These are phyloP conservation scores for Aspergillus carbonarius DNA, from an alignment of 2,329 filamentous ascomycete genomes.

Conservation along the genomic window DNA sequence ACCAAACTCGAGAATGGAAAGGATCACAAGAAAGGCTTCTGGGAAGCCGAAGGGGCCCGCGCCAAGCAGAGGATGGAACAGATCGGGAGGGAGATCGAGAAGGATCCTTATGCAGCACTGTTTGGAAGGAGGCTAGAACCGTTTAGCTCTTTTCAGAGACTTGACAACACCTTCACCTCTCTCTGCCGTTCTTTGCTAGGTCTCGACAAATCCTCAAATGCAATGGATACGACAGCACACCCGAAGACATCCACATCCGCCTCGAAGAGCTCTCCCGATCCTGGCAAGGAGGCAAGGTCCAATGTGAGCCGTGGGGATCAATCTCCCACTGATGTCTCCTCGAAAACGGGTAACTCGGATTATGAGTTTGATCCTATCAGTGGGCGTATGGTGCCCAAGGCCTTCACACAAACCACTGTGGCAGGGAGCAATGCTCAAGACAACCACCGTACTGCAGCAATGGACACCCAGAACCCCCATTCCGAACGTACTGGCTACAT, in stretches of 20 bases:
- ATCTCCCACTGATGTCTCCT: background rate
- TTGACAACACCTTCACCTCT: constrained; percentile 28
- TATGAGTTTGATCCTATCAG: constrained; percentile 44
- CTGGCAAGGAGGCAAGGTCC: background rate
- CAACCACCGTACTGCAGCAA: background rate
- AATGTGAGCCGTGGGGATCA: constrained; percentile 1
- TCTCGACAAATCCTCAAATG: constrained; percentile 5
- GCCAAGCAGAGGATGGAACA: constrained; percentile 35
- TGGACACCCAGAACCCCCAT: background rate
- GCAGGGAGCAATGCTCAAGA: background rate
- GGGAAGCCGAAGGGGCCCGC: constrained; percentile 23
- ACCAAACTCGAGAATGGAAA: background rate
- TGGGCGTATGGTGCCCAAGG: constrained; percentile 39
- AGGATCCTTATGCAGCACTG: constrained; percentile 38
- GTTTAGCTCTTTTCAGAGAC: constrained; percentile 19
- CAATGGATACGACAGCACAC: background rate
- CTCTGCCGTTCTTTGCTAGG: constrained; percentile 33
- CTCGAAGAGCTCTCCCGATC: background rate
- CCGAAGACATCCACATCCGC: background rate
- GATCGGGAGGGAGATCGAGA: constrained; percentile 37
- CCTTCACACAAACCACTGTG: background rate
- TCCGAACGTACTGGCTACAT: constrained; percentile 5
- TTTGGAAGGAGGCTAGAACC: constrained; percentile 39
- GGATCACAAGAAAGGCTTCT: constrained; percentile 12
- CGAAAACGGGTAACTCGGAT: background rate